Evolutionary conservation across 2,329 filamentous ascomycete species (phyloP), one percentile per base, ranked within the genome.

Genomic region (Microcyclospora pomicola): DNA sequence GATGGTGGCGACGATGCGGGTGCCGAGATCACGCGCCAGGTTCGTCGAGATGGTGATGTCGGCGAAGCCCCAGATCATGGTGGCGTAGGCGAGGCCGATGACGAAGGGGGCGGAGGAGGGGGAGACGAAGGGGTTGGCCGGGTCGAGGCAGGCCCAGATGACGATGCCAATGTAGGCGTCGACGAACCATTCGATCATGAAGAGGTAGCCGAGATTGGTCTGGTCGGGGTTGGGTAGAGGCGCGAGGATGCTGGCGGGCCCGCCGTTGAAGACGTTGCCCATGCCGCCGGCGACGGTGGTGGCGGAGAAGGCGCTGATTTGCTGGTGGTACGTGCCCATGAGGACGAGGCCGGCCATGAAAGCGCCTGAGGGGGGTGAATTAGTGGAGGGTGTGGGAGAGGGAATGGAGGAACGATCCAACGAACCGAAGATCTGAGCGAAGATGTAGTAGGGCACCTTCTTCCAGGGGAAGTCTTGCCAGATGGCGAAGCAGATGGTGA

Each of bases 391-490:
- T 5, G 9, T 31, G 30, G 19, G 5, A 24, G 19, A 24, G 19
- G 7, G n/a, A n/a, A n/a, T n/a, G 19, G 19, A 24, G 19, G 19
- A 5, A 24, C 4, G 4, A 5, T 24, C 19, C 19, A 24, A 31
- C 30, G 12, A n/a, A 31, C 30, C 51, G 33, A 73, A 62, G 24
- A 75, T 62, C 48, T 77, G 73, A 7, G 65, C 62, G 44, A 72
- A 61, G 44, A 75, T 72, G 49, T 76, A 74, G 35, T 66, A 57
- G 0, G 69, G 70, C 3, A 73, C 71, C 44, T 75, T 76, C 34
- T 60, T 66, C 65, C 68, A 71, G 1, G 71, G 72, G 45, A 75
- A 76, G 2, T 68, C 72, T 56, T 73, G 68, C 69, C 68, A 77
- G 30, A 54, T 47, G 10, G 59, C 58, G 41, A 62, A 59, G 44